Evolutionary conservation across 805 yeast species (phyloP), one percentile per base, ranked within the genome.

Genomic region (Peterozyma xylosa): DNA sequence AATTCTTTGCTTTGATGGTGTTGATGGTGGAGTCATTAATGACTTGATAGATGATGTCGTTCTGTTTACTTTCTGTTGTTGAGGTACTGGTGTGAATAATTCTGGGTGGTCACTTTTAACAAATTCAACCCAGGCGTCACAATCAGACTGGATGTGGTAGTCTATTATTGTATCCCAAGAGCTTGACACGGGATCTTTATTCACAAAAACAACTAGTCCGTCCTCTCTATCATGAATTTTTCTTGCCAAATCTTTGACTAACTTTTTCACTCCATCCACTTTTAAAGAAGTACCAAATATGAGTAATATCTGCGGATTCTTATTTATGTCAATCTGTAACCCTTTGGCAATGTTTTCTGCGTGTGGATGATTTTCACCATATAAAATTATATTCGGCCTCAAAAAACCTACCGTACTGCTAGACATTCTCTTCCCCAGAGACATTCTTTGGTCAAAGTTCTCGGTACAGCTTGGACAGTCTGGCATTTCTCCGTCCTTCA

Each of bases 331-430:
- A 16, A 73, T 68, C 41, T 68, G 72, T 35, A 86, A 63, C 7
- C 89, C 88, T 39, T 71, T 72, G 2, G 95, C 84, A 36, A 91
- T 78, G n/a, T 70, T 64, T 48, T 87, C 96, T 5, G 89, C 80
- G 49, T 79, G 78, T 1, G 96, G 96, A 61, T 91, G 98, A 54
- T 89, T 82, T 57, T 91, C 98, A 2, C 97, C 97, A 59, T 91
- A 91, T 17, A 91, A 69, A 1, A 91, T 96, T 46, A 91, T 89
- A 54, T 84, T 84, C 5, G 99, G 99, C 45, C 96, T 71, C 37
- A 93, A 64, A 21, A 78, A 62, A 0, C 99, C 99, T 5, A 82
- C 76, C 37, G 68, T 67, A 0, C 86, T 82, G 1, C 86, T 83
- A 1, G 85, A 78, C 9, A 75, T 58, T 45, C 99, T 64, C 60